Evolutionary conservation across 2,329 filamentous ascomycete species (phyloP), one percentile per base, ranked within the genome.

Genomic region (Exserohilum turcica): DNA sequence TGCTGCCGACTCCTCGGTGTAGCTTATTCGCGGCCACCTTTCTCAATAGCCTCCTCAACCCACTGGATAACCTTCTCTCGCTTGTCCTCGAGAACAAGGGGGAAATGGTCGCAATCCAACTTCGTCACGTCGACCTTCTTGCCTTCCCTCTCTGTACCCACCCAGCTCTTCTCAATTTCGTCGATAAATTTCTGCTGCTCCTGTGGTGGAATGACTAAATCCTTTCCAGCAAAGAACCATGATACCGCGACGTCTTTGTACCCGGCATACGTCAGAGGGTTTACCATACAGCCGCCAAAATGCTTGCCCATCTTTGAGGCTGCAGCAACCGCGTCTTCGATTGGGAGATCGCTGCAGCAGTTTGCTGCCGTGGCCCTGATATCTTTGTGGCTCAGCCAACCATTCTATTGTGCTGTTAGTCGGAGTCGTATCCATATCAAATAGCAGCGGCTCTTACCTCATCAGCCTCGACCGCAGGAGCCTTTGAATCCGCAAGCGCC

Each of bases 231-330:
- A 10, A 79, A 64, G 7, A 79, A 59, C 52, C 75, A 80, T 1
- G 72, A 77, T 2, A 75, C 73, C 0, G 73, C 73, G 1, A 77
- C 63, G 31, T 78, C 68, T 48, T 73, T 75, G 54, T 78, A 79
- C 0, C 75, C 76, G 2, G 71, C 52, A 56, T 79, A 67, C 1
- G 73, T 76, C 35, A 79, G 54, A 3, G 62, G 56, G 16, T 65
- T 65, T 0, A 38, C 48, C 54, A 79, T 79, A 38, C 66, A 70
- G 9, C 63, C 50, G 7, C 64, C 56, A 0, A 73, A 76, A 42
- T 80, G 77, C 10, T 56, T 57, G 2, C 56, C 35, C 27, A 67
- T 65, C 9, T 52, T 55, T 18, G 51, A 43, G 1, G 58, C 61
- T 46, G 49, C 59, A 15, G 53, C 43, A 6, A 50, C 28, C 2